Base-by-base conservation (phyloP, 441 rosid genomes). In the Mallotus repandus region DNA sequence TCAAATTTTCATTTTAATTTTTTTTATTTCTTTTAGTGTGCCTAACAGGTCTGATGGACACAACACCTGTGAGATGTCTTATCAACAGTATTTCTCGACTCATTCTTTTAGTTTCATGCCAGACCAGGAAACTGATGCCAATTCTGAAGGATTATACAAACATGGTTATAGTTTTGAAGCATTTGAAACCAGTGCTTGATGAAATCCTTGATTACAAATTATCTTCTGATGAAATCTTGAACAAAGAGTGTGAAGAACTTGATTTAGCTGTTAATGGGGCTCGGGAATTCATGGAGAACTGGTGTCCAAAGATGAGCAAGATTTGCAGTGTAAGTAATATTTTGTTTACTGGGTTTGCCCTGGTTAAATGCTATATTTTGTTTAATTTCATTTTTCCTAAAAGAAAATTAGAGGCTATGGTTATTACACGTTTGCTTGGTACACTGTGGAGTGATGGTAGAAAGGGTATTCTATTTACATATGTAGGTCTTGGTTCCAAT, bases 101-200 rank as follows among this genome's bases (percentile, higher is more conserved):
- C 81, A 89, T 89, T 81, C 97, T 86, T 87, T 83, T 92, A 63
- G 91, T 89, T 71, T 87, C 92, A 18, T 94, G 97, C 89, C 94
- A 84, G 81, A 86, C 86, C 64, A 84, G 81, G 77, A 88, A 80
- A 71, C 73, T 73, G 60, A 78, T 59, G 49, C 89, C 89, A 29
- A 79, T 92, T 73, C 91, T 82, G 66, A 84, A 81, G 78, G 87
- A 87, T 80, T 88, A 84, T 72, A 85, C 76, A 68, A 81, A 79
- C 74, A 84, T 86, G 81, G 87, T 79, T 67, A 79, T 68, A 60
- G 85, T 88, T 71, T 68, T 94, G 69, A 92, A 87, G 84, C 82
- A 89, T 73, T 82, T 94, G 86, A 92, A 89, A 75, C 87, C 91
- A 7, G 80, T 86, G 73, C 97, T 94, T 19, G 96, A 92, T 76